Percentiles rank a stretch among this genome's conserved stretches.
These are phyloP conservation scores for Trypanosoma avium DNA, from an alignment of 208 protist genomes.

Conservation along the genomic window DNA sequence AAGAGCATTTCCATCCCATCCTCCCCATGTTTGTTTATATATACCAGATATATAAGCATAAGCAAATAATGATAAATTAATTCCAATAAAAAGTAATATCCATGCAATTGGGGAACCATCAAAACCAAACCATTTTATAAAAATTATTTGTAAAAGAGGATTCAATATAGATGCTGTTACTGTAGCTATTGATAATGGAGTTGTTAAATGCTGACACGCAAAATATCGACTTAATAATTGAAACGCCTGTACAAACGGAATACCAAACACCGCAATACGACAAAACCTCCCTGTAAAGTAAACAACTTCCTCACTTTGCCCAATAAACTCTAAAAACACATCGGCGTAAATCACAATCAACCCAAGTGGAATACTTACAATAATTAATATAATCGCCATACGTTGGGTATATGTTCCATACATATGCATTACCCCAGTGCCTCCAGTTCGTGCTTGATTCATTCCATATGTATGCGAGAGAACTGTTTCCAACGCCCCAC, in stretches of 20 bases:
- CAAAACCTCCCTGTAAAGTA: slow-evolving; percentile 77
- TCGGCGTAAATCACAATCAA: slow-evolving; percentile 68
- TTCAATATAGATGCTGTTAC: slow-evolving; percentile 55
- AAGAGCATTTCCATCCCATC: slow-evolving; percentile 51
- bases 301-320: slow-evolving; percentile 45
- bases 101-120: slow-evolving; percentile 73
- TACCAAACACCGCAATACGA: slow-evolving; percentile 64
- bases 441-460: slow-evolving; percentile 29
- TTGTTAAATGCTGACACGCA: slow-evolving; percentile 78
- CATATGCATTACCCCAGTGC: slow-evolving; percentile 54
- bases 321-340: slow-evolving; percentile 38
- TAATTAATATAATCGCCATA: slow-evolving; percentile 75
- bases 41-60: slow-evolving; percentile 56
- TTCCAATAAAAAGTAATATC: slow-evolving; percentile 63
- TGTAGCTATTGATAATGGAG: slow-evolving; percentile 69
- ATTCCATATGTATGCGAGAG: slow-evolving; percentile 78
- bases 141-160: slow-evolving; percentile 58
- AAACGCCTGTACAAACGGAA: slow-evolving; percentile 52
- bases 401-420: slow-evolving; percentile 84
- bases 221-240: slow-evolving; percentile 82
- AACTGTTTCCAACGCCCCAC: slow-evolving; percentile 82
- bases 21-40: slow-evolving; percentile 74
- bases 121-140: slow-evolving; percentile 76
- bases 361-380: slow-evolving; percentile 64
- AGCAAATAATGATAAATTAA: slow-evolving; percentile 38